Evolutionary conservation across 2,329 filamentous ascomycete species (phyloP).

Genomic region (Trichoderma atroviride): DNA sequence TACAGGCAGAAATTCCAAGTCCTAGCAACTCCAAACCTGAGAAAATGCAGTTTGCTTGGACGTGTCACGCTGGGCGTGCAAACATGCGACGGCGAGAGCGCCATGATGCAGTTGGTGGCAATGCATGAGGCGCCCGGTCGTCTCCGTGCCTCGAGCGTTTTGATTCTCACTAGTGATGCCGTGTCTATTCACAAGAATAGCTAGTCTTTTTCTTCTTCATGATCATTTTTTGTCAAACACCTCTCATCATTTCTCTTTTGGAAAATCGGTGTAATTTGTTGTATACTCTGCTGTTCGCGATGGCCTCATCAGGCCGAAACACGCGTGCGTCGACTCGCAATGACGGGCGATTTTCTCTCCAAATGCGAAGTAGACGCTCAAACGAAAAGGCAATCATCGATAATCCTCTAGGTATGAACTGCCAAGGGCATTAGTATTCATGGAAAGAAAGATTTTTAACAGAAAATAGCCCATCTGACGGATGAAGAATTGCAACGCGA

Average conservation of each 20-base stretch:
- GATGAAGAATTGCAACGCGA: slow-evolving; percentile 44
- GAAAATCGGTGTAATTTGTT: not conserved
- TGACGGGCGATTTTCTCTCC: slow-evolving; percentile 30
- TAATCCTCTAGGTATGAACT: slow-evolving; percentile 39
- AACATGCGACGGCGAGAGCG: not conserved
- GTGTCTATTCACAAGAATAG: not conserved
- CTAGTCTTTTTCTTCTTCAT: not conserved
- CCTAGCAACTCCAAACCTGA: not conserved
- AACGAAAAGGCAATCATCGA: slow-evolving; percentile 44
- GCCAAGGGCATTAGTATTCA: no score
- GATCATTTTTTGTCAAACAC: not conserved
- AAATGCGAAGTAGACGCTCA: slow-evolving; percentile 35
- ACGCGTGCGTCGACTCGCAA: slow-evolving; percentile 14
- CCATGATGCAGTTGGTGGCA: not conserved
- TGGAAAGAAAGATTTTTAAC: not conserved
- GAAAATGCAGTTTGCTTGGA: not conserved
- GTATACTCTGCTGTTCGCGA: not conserved
- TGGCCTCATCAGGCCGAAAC: slow-evolving; percentile 20
- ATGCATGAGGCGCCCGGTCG: slow-evolving; percentile 12
- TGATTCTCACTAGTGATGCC: not conserved
- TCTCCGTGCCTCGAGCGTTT: slow-evolving; percentile 18
- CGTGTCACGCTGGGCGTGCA: not conserved
- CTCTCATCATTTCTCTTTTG: not conserved
- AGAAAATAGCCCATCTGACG: slow-evolving; percentile 40
- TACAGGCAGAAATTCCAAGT: not conserved